These are phyloP conservation scores for Neurospora sp. DNA, from an alignment of 495 filamentous ascomycete species.

Conservation along the genomic window DNA sequence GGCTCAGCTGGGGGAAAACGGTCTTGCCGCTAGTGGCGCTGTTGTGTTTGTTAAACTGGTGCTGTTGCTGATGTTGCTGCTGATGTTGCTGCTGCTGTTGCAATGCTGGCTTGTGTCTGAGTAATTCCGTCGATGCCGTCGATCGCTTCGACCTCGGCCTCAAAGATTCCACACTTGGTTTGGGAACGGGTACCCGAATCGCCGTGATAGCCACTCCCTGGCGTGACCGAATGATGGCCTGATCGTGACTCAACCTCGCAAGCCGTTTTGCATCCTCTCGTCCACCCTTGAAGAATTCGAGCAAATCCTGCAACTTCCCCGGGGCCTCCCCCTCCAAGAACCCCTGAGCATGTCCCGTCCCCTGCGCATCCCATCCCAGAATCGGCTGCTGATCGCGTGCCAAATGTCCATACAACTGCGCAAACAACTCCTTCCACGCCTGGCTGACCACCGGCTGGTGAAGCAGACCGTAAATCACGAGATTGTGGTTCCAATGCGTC, in stretches of 20 bases:
- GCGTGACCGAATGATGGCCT: constrained; percentile 30
- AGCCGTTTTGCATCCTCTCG: constrained; percentile 32
- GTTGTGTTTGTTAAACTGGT: background rate
- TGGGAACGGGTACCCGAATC: constrained; percentile 4
- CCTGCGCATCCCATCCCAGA: constrained; percentile 35
- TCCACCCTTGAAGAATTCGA: constrained; percentile 37
- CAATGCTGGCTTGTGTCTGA: background rate
- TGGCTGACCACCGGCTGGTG: constrained; percentile 39
- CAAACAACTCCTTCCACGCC: constrained; percentile 34
- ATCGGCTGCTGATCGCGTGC: constrained; percentile 33
- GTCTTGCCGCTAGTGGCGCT: background rate
- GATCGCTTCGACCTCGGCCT: background rate
- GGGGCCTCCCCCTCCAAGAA: constrained; percentile 38
- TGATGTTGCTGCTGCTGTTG: constrained; percentile 6
- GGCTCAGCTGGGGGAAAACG: background rate
- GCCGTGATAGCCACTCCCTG: constrained; percentile 2
- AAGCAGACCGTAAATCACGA: constrained; percentile 40
- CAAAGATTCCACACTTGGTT: background rate
- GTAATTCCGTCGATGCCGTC: constrained; percentile 4
- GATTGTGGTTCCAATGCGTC: constrained; percentile 38
- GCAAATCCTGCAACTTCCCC: constrained; percentile 38
- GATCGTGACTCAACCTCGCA: constrained; percentile 31
- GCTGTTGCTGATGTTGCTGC: constrained; percentile 3
- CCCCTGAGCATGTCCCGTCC: constrained; percentile 37
- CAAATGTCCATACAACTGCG: constrained; percentile 28